phyloP scores from a whole-genome alignment of 148 eudicot species.

The Persicaria maculosa region DNA sequence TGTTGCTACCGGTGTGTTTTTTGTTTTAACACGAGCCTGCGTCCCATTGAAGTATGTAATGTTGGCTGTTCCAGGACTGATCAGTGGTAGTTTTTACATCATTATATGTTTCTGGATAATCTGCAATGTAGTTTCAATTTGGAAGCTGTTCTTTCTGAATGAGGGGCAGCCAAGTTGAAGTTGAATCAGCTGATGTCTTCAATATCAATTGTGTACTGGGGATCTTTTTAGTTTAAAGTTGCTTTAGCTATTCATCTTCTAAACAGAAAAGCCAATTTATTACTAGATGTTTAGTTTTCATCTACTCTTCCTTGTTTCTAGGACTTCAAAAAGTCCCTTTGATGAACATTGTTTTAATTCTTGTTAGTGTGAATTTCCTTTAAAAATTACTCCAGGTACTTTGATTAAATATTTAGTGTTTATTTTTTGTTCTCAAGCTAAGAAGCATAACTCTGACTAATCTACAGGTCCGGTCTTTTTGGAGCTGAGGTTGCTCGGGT shows the following conservation, averaged over 20 bases:
- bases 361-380: background rate
- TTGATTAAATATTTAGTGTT: background rate
- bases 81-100: background rate
- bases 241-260: background rate
- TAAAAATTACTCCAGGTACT: background rate
- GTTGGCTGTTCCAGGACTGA: background rate
- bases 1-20: background rate
- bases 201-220: background rate
- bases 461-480: constrained; percentile 56
- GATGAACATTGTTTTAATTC: background rate
- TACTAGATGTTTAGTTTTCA: background rate
- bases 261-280: background rate
- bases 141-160: background rate
- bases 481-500: constrained; percentile 88
- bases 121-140: background rate
- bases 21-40: background rate
- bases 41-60: background rate
- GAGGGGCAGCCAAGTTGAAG: background rate
- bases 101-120: background rate
- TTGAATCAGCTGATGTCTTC: background rate
- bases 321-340: background rate
- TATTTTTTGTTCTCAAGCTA: background rate
- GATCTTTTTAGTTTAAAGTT: background rate
- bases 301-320: background rate
- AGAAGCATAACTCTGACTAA: constrained; percentile 8